Conservation (phyloP, 2,329 filamentous ascomycete species). For the Fusarium pseudoanthophilum region DNA sequence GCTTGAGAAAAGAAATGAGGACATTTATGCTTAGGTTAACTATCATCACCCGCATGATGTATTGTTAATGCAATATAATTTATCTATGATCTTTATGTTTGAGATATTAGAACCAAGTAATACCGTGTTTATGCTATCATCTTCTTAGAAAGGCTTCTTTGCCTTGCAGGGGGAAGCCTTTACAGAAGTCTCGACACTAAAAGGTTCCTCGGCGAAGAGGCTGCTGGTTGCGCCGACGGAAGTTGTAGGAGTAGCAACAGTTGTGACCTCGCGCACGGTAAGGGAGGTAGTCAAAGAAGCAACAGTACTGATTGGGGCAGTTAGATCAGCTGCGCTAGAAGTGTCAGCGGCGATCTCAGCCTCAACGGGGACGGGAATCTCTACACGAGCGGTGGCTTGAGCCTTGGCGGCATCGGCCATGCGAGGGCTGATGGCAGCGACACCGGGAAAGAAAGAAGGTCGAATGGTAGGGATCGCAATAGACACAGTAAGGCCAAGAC, state of each 20-base stretch:
- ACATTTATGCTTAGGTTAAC: neutral
- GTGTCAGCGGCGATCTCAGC: neutral
- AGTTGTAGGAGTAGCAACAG: no score
- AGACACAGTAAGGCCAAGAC: conserved; percentile 25
- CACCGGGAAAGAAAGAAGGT: conserved; percentile 25
- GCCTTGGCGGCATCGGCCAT: conserved; percentile 14
- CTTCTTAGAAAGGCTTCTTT: neutral
- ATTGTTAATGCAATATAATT: neutral
- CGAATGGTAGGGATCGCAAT: conserved; percentile 34
- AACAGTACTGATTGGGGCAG: fast-evolving
- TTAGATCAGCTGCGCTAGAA: neutral
- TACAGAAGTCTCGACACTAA: neutral
- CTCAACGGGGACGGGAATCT: neutral
- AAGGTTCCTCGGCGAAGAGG: neutral
- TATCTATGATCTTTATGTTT: neutral
- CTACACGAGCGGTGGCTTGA: neutral
- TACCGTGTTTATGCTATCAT: neutral
- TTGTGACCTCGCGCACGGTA: neutral
- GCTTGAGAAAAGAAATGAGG: neutral
- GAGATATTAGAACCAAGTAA: neutral
- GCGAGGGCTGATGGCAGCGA: conserved; percentile 22
- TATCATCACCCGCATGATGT: neutral
- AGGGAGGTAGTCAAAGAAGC: no score
- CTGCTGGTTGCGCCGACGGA: neutral
- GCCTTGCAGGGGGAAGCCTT: neutral